A percentile compares a stretch with the other conserved stretches of the same genome.
These are phyloP conservation scores for Hylodesmum podocarpum DNA, from an alignment of 306 rosid species.

Conservation along the genomic window DNA sequence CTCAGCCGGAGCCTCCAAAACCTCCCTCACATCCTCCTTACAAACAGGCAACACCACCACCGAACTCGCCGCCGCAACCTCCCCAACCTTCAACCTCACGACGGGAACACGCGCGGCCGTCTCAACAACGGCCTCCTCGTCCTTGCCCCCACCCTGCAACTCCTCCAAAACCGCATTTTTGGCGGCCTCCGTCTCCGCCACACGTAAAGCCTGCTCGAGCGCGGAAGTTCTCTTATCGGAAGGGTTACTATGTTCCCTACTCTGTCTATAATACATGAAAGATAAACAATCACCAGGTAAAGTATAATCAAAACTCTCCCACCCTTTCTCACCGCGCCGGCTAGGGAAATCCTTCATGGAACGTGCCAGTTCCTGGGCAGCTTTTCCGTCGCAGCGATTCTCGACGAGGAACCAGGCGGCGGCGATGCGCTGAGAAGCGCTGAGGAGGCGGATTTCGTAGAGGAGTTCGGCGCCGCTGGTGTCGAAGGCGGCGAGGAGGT, in stretches of 20 bases:
- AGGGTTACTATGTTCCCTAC: conserved; percentile 54
- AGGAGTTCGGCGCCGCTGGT: conserved; percentile 62
- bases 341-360: conserved; percentile 77
- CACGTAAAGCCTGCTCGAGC: conserved; percentile 56
- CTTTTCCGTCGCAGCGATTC: conserved; percentile 47
- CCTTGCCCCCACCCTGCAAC: neutral
- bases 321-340: conserved; percentile 58
- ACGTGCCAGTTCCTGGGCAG: conserved; percentile 67
- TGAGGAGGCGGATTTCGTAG: conserved; percentile 72
- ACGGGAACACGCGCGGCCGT: conserved; percentile 54
- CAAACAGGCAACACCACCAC: conserved; percentile 79
- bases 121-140: neutral
- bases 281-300: conserved; percentile 74
- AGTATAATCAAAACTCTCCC: conserved; percentile 64
- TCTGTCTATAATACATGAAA: conserved; percentile 67
- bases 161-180: conserved; percentile 31
- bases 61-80: conserved; percentile 69
- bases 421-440: conserved; percentile 55
- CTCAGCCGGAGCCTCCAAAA: conserved; percentile 73
- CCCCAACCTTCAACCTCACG: conserved; percentile 81
- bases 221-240: conserved; percentile 40
- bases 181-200: conserved; percentile 58
- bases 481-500: conserved; percentile 50
- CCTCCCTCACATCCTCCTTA: conserved; percentile 48
- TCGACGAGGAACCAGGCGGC: conserved; percentile 58